Evolutionary conservation across 179 eudicot species (phyloP), one percentile per base, ranked within the genome.

Genomic region (Silene noctiflora): DNA sequence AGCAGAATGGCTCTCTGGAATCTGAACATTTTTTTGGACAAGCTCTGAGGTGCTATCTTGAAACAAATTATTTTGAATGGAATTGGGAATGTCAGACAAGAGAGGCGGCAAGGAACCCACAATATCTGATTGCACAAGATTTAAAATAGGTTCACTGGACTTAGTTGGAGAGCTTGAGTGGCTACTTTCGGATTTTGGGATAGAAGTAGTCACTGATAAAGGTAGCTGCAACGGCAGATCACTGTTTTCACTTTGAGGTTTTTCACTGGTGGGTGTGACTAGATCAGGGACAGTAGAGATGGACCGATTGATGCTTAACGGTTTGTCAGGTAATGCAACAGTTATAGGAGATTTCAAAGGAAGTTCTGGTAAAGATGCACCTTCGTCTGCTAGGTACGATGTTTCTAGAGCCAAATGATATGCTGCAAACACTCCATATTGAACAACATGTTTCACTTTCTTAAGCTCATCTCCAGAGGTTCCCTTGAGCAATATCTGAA

Each of bases 401-500:
- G 87, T 86, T 82, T 86, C 89, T 69, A 84, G 70, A 71, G 87
- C 87, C 81, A 86, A 76, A 78, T 86, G 85, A 84, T 84, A 84
- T 31, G 89, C 89, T 75, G 87, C 87, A 76, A 86, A 86, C 64
- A 86, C 78, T 73, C 83, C 89, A 78, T 82, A 86, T 44, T 84
- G 86, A 74, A 84, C 72, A 60, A 86, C 89, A 78, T 80, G 86
- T 63, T 86, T 86, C 69, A 86, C 87, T 76, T 86, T 86, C 75
- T 86, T 86, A 76, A 86, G 73, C 74, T 86, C 87, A 64, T 86
- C 89, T 14, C 87, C 89, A 73, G 86, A 69, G 19, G 89, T 85
- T 42, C 89, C 89, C 85, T 78, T 86, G 53, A 86, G 89, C 86
- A 86, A 76, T 65, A 86, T 82, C 89, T 86, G 86, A 76, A 75